A percentile compares a stretch with the other conserved stretches of the same genome.
phyloP scores from a whole-genome alignment of 108 stramenopile species.

The Nitzschia inconspicua region DNA sequence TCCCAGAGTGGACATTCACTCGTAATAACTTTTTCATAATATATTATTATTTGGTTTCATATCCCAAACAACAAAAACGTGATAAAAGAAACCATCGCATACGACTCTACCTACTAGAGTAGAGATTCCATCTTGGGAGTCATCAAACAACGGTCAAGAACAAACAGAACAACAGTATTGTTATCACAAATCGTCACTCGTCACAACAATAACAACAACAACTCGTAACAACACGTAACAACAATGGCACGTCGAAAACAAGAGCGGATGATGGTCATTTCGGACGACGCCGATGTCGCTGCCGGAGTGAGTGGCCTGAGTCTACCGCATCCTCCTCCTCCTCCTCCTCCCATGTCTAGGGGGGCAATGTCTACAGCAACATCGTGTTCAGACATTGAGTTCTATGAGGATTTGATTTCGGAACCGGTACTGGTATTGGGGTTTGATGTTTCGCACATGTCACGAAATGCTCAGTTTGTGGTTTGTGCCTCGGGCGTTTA shows the following conservation, averaged over 20 bases:
- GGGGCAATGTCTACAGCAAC: constrained; percentile 8
- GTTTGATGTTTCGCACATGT: constrained; percentile 57
- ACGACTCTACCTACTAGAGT: too few relatives aligned
- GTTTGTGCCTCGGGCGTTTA: constrained; percentile 77
- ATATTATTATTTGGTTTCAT: too few relatives aligned
- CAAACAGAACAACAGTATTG: too few relatives aligned
- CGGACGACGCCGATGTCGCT: constrained; percentile 31
- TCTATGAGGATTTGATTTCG: constrained; percentile 59
- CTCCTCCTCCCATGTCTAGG: constrained; percentile 14
- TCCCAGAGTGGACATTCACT: too few relatives aligned
- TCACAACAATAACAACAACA: too few relatives aligned
- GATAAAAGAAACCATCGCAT: too few relatives aligned
- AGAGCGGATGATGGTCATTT: background rate
- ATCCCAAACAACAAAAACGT: too few relatives aligned
- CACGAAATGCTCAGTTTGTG: constrained; percentile 63
- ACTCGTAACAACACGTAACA: too few relatives aligned
- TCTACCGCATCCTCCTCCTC: constrained; percentile 16
- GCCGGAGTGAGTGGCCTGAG: constrained; percentile 12
- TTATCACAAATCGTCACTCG: too few relatives aligned
- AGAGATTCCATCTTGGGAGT: too few relatives aligned
- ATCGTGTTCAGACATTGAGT: constrained; percentile 42
- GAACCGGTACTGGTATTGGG: constrained; percentile 73
- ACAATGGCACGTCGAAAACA: background rate
- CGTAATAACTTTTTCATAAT: too few relatives aligned
- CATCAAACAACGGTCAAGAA: too few relatives aligned